These are phyloP conservation scores for Solanum lycopersicoides DNA, from an alignment of 257 asterid genomes.

Conservation along the genomic window DNA sequence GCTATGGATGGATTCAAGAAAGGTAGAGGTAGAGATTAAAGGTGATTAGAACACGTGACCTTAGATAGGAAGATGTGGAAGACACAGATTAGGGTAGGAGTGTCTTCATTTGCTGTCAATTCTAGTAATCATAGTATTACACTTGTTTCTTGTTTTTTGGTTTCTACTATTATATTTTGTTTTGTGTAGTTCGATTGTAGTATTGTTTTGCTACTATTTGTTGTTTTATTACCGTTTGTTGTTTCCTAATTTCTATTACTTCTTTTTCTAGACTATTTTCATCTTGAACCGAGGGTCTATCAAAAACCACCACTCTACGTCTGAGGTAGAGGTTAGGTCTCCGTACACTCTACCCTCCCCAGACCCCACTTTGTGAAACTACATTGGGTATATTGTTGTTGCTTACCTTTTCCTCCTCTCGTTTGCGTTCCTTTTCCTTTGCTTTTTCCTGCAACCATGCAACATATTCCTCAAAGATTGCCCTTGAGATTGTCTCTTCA, in stretches of 20 bases:
- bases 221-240: not conserved
- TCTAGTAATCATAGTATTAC: not conserved
- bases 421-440: conserved; percentile 86
- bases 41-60: not conserved
- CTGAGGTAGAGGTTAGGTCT: not conserved
- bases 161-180: not conserved
- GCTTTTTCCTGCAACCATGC: conserved; percentile 73
- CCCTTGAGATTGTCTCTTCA: conserved; percentile 68
- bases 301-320: not conserved
- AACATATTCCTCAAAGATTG: conserved; percentile 66
- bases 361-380: not conserved
- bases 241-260: not conserved
- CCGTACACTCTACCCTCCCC: not conserved
- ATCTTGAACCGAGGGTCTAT: not conserved
- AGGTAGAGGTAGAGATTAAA: not conserved
- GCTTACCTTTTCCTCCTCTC: conserved; percentile 89
- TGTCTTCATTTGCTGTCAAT: not conserved
- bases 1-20: not conserved
- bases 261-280: not conserved
- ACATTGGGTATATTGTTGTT: not conserved
- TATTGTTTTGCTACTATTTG: not conserved
- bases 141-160: not conserved
- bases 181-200: not conserved
- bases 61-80: not conserved
- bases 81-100: not conserved